Evolutionary conservation across 495 filamentous ascomycete genomes (phyloP).

Genomic region (Aspergillus leporis): DNA sequence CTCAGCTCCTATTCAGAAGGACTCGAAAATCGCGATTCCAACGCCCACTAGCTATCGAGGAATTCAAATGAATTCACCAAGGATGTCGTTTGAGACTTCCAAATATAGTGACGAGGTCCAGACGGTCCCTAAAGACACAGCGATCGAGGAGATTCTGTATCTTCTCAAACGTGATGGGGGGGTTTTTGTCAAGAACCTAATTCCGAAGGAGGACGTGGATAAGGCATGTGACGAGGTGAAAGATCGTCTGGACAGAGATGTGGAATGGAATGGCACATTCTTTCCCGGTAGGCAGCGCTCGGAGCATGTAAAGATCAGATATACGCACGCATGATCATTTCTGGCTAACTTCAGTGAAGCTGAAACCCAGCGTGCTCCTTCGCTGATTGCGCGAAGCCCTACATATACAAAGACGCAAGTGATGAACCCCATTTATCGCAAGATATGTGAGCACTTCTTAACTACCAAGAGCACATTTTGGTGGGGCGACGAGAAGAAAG

Average conservation of each 20-base stretch:
- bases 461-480: conserved; percentile 23
- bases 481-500: conserved; percentile 23
- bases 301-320: background rate
- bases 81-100: conserved; percentile 62
- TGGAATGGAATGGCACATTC: conserved; percentile 17
- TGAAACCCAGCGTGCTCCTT: conserved; percentile 25
- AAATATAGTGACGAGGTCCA: conserved; percentile 62
- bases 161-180: conserved; percentile 19
- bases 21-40: too few species aligned
- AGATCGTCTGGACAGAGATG: conserved; percentile 10
- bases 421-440: conserved; percentile 27
- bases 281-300: conserved; percentile 16
- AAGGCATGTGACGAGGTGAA: conserved; percentile 14
- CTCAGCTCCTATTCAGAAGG: background rate
- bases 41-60: too few species aligned
- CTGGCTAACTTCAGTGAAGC: conserved; percentile 5
- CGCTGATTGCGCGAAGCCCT: conserved; percentile 24
- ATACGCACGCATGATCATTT: background rate
- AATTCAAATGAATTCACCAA: conserved; percentile 31
- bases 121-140: conserved; percentile 23
- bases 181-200: conserved; percentile 13
- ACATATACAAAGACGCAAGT: conserved; percentile 27
- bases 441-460: conserved; percentile 27
- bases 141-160: conserved; percentile 10
- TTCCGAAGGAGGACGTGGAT: conserved; percentile 7